Evolutionary conservation across 345 rosid species (phyloP).

Genomic region (Rhodamnia rubescens): DNA sequence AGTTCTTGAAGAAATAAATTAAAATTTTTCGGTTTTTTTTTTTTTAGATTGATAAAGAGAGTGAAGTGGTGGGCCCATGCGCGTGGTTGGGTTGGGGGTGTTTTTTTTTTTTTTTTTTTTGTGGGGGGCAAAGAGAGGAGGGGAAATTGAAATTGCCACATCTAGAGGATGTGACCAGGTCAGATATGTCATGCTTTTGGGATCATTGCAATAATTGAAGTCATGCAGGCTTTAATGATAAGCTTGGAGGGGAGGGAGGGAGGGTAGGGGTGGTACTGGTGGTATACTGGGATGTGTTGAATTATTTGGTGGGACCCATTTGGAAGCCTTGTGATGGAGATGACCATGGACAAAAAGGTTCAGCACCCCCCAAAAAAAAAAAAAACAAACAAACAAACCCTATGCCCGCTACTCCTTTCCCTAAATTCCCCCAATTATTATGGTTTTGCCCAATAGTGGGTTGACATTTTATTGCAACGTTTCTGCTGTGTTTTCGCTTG

Average conservation of each 20-base stretch:
- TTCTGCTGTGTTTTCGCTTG: neutral
- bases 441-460: neutral
- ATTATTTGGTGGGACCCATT: neutral
- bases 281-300: neutral
- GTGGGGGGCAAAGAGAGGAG: neutral
- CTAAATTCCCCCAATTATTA: neutral
- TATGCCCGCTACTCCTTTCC: neutral
- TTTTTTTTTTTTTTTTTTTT: neutral
- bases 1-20: neutral
- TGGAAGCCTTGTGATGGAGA: neutral
- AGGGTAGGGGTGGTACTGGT: neutral
- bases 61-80: conserved; percentile 12
- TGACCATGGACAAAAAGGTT: neutral
- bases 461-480: neutral
- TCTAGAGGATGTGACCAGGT: conserved; percentile 35
- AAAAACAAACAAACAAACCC: neutral
- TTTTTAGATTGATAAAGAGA: neutral
- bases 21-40: neutral
- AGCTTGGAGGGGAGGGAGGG: conserved; percentile 5
- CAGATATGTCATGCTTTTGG: conserved; percentile 89
- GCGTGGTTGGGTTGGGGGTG: conserved; percentile 24
- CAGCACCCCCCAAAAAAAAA: neutral
- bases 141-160: conserved; percentile 1
- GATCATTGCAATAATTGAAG: conserved; percentile 94
- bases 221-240: conserved; percentile 79